Evolutionary conservation across 208 protist genomes (phyloP), one percentile per base, ranked within the genome.

Genomic region (Herpetomonas tarakana): DNA sequence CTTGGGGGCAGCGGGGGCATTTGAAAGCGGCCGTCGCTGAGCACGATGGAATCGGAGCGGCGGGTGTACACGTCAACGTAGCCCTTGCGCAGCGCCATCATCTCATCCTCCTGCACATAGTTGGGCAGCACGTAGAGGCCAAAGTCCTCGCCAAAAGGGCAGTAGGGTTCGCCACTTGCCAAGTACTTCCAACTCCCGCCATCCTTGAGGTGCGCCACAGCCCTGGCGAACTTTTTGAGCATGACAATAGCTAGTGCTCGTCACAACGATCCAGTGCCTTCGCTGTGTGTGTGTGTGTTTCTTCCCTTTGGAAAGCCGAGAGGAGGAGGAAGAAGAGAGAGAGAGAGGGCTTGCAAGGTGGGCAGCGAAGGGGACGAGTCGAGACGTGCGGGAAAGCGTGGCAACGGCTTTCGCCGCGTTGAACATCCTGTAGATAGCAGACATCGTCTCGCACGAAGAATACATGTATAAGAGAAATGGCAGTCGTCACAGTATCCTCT

Each of bases 21-120:
- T 73, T 93, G 89, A 58, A 95, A 89, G 29, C 89, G 86, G 14
- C 89, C 89, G 59, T 95, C 89, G 59, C 80, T 93, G 21, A 91
- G 65, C 28, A 65, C 58, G 65, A 93, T 93, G 21, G 76, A 83
- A 58, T 84, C 81, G 21, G 83, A 92, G 45, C 74, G 54, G 53
- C 84, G 80, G 2, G 81, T 91, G 79, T 92, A 92, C 0, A 95
- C 75, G 57, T 95, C 81, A 0, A 92, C 89, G 71, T 92, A 92
- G 44, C 84, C 86, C 21, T 67, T 74, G 41, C 86, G 78, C 53
- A 95, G 71, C 19, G 75, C 56, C 35, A 75, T 65, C 35, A 71
- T 74, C 52, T 95, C 85, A 35, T 79, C 77, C 14, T 81, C 63
- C 7, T 83, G 64, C 25, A 95, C 52, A 53, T 93, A 95, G n/a